Base-by-base conservation (phyloP, 352 stramenopile genomes). In the Pythium volutum region DNA sequence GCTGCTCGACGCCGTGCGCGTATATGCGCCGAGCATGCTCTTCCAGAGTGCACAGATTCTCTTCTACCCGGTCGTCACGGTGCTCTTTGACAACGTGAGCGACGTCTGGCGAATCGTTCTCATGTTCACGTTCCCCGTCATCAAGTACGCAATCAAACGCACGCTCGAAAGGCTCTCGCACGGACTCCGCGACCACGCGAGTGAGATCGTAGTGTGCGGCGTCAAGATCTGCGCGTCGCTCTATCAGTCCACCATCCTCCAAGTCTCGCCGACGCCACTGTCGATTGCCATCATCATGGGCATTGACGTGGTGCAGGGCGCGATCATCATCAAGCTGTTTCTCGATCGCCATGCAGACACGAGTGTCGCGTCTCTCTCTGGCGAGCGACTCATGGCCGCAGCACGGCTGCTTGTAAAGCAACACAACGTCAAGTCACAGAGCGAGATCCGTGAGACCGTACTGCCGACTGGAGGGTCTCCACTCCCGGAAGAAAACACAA, bases 51-150 rank as follows among this genome's bases (percentile, higher is more conserved):
- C 29, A 22, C 61, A 67, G 50, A 41, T 62, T n/a, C 10, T 52
- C 15, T 26, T 67, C 45, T 62, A 67, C 43, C 61, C 61, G 15
- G 53, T 26, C 8, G 62, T 67, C 46, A 57, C 60, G 3, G 45
- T 53, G 34, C 18, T 58, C 14, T 67, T 62, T 25, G 61, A 67
- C 15, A 31, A 46, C 16, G 52, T 52, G 9, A 36, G 46, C 23
- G 29, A 31, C 4, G 10, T 18, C 20, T 34, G 15, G 29, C 52
- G 39, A 2, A 25, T 67, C 36, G 33, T 39, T 12, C 51, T 67
- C 27, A 58, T 43, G 15, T 4, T 62, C 14, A 4, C 45, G 22
- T 67, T 62, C 38, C 61, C 61, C 8, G 16, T 53, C 10, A 7
- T 58, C 10, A 67, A 67, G 29, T 41, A 53, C 45, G 16, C 16